Evolutionary conservation across 768 basidiomycete species (phyloP), one percentile per base, ranked within the genome.

Genomic region (Lactifluus rugatus): DNA sequence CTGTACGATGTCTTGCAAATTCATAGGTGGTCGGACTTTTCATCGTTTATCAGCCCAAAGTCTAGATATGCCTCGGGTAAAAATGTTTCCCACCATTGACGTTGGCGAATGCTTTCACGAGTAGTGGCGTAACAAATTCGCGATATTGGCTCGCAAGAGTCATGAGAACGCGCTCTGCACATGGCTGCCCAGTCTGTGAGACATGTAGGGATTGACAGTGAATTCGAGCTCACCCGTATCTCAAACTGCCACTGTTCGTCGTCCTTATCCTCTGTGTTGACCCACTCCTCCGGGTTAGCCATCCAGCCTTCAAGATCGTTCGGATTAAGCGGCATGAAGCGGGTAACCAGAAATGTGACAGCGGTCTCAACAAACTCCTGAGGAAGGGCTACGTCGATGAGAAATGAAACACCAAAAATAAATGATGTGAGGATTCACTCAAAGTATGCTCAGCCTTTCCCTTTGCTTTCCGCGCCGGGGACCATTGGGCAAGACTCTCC

Each of bases 201-300:
- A 39, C 21, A 48, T 41, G 39, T 28, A 44, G 34, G 52, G 23
- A 23, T 58, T 56, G 42, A 45, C n/a, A 32, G 46, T 1, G 58
- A 85, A 21, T 28, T 52, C 44, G 23, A 10, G 49, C 58, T 60
- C 66, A 95, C 93, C 62, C 95, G 79, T 58, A 96, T 81, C 65
- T 95, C 92, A 66, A 81, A 97, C 65, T 93, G 87, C 93, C 94
- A 97, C 57, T 89, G 83, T 39, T 94, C 93, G 44, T 83, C 88
- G 62, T 93, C 92, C 62, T 84, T 85, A 58, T 92, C 91, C 70
- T 97, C 93, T 10, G 82, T 71, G 58, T 91, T 89, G 11, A 95
- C 81, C 91, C 93, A 99, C 65, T 94, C 90, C 74, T 99, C 95
- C 0, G 94, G 93, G 68, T 94, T 91, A 16, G 79, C 77, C 72